Percentiles rank a stretch among this genome's conserved stretches.
Conservation (phyloP, 78 protist species). For the Blattamonas nauphoetae region DNA sequence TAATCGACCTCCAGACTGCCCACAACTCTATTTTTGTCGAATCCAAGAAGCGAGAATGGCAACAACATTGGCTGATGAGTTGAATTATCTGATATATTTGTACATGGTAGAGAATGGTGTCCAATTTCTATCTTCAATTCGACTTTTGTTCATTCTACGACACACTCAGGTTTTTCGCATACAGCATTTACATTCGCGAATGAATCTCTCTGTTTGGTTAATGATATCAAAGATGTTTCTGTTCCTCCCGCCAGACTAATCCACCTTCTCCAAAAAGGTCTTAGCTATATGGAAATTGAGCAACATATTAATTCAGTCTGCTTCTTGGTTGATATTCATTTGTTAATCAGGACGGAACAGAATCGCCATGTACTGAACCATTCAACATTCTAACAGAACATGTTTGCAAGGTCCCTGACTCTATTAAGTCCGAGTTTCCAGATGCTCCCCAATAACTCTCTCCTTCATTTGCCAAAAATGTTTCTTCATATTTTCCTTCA, state of each 20-base stretch:
- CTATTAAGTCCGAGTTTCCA: too few relatives aligned
- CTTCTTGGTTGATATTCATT: neutral
- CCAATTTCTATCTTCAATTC: neutral
- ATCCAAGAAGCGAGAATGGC: too few relatives aligned
- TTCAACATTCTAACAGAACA: neutral
- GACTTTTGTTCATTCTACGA: neutral
- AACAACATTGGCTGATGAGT: neutral
- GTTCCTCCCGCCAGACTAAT: conserved; percentile 10
- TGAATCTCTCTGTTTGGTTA: neutral
- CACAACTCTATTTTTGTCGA: too few relatives aligned
- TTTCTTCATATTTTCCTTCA: too few relatives aligned
- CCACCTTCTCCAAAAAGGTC: conserved; percentile 17
- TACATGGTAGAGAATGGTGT: neutral
- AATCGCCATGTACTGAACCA: conserved; percentile 6
- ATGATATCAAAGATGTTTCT: neutral
- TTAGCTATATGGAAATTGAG: conserved; percentile 10
- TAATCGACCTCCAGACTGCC: too few relatives aligned
- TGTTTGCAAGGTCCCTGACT: conserved; percentile 2
- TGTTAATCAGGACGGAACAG: conserved; percentile 2
- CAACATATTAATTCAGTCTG: neutral
- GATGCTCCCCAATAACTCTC: too few relatives aligned
- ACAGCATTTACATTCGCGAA: conserved; percentile 21
- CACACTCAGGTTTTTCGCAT: neutral
- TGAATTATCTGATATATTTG: neutral
- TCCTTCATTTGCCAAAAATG: too few relatives aligned